These are phyloP conservation scores for Fagus sylvatica DNA, from an alignment of 306 rosid genomes.

Conservation along the genomic window DNA sequence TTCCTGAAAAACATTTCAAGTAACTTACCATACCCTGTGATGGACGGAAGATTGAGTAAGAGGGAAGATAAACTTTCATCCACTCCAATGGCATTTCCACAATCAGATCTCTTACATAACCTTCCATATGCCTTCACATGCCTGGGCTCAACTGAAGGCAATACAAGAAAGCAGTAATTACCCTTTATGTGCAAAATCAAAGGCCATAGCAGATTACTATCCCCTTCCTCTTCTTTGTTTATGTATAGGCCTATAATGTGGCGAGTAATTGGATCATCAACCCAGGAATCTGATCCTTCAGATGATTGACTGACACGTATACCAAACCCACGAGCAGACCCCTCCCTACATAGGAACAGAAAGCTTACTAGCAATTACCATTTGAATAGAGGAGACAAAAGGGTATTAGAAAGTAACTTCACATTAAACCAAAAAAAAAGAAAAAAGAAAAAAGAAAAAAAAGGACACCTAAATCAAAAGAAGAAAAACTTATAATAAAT, in stretches of 20 bases:
- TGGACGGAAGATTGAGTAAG: constrained; percentile 80
- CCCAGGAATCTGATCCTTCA: constrained; percentile 90
- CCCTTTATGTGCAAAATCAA: constrained; percentile 75
- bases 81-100: constrained; percentile 72
- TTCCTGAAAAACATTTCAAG: constrained; percentile 31
- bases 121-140: constrained; percentile 63
- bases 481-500: background rate
- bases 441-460: background rate
- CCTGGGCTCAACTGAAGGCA: constrained; percentile 81
- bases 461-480: no score
- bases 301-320: constrained; percentile 65
- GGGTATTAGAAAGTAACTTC: background rate
- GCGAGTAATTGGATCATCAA: constrained; percentile 90
- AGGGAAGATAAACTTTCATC: constrained; percentile 83
- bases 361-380: constrained; percentile 5
- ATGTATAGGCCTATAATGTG: constrained; percentile 69
- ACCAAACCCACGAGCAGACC: constrained; percentile 76
- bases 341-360: constrained; percentile 58
- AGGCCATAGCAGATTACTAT: constrained; percentile 75
- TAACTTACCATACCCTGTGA: constrained; percentile 98
- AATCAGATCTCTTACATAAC: constrained; percentile 69
- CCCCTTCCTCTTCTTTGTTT: constrained; percentile 51
- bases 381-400: background rate
- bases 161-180: constrained; percentile 54
- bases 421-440: background rate